Evolutionary conservation across 176 grass and related monocot genomes (phyloP).

Genomic region (Zizania latifolia): DNA sequence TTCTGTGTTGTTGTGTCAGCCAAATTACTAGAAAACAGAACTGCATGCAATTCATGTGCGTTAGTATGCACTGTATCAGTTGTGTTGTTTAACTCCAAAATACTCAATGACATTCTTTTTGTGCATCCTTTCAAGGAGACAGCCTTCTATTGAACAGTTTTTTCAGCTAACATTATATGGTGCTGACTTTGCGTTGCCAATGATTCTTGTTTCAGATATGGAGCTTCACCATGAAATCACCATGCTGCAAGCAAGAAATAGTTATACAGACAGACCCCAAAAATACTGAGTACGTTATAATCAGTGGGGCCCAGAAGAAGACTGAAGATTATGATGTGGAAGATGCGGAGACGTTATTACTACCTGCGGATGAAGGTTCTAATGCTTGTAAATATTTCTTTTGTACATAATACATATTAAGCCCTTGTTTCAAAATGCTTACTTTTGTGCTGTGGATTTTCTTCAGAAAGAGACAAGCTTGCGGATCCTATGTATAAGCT

Average conservation of each 20-base stretch:
- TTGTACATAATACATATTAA: not conserved
- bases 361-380: constrained; percentile 88
- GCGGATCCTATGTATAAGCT: constrained; percentile 90
- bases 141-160: not conserved
- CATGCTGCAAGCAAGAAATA: constrained; percentile 93
- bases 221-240: constrained; percentile 98
- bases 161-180: not conserved
- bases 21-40: not conserved
- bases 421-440: constrained; percentile 29
- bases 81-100: not conserved
- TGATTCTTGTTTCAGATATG: constrained; percentile 63
- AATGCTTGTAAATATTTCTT: not conserved
- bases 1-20: not conserved
- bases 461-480: constrained; percentile 87
- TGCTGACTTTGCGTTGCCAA: not conserved
- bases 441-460: constrained; percentile 11
- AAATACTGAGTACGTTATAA: constrained; percentile 87
- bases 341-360: constrained; percentile 84
- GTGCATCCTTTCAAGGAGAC: not conserved
- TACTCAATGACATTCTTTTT: not conserved
- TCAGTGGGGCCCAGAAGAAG: constrained; percentile 80
- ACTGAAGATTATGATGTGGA: constrained; percentile 88
- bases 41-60: not conserved
- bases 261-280: constrained; percentile 94
- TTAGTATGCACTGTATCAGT: not conserved